Evolutionary conservation across 2,329 filamentous ascomycete species (phyloP), one percentile per base, ranked within the genome.

Genomic region (Chrysoporthe deuterocubensis): DNA sequence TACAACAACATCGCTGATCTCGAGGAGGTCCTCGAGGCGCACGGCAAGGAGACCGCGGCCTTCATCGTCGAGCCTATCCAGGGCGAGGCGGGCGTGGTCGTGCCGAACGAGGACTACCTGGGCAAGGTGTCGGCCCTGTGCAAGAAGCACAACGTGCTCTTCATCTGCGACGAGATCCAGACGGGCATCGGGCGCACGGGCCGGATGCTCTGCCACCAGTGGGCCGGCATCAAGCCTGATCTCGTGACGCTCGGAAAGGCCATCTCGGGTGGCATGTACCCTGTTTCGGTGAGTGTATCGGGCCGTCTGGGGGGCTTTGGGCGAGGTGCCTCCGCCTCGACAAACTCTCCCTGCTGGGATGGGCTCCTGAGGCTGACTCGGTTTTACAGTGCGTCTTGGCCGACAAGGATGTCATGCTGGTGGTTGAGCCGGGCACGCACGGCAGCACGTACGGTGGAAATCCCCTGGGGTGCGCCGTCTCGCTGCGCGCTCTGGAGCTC

Each of bases 381-480:
- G 16, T 50, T 32, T 11, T 60, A 58, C 54, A 65, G 70, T 94
- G 91, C 75, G 94, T 99, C 61, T 85, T 99, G 64, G 91, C 92
- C 70, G 90, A 90, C 75, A 94, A 91, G 81, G 94, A 97, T 67
- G 85, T 98, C 71, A 97, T 99, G 94, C 87, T 97, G 72, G 96
- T 95, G 11, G 86, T 99, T 71, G 96, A 99, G 84, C 93, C 96
- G 37, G 96, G 96, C 69, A 98, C 96, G 37, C 96, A 99, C 81
- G 96, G 96, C 61, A 97, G 93, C 54, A 99, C 96, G n/a, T 99
- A 98, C 76, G 96, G 96, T 70, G 96, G 96, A 62, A 99, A 99
- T 81, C 96, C 96, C 21, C 85, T 99, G 14, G 96, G 94, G 34
- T 98, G 94, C 74, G 96, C 96, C 50, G 93, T 99, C 42, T 96